A percentile compares a stretch with the other conserved stretches of the same genome.
These are phyloP conservation scores for Oryza glaberrima DNA, from an alignment of 176 grass and related monocot species.

Conservation along the genomic window DNA sequence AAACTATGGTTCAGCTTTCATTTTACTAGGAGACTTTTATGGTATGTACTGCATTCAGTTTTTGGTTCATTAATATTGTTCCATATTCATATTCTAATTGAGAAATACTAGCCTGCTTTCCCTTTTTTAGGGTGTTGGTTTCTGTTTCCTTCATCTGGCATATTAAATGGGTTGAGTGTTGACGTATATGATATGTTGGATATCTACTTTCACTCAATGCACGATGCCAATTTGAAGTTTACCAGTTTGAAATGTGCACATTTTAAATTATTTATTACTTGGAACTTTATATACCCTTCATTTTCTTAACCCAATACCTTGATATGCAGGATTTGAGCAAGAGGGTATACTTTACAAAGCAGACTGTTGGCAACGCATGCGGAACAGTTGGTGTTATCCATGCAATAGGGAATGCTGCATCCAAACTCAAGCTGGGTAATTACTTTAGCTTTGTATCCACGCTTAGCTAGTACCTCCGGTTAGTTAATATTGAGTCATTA, in stretches of 20 bases:
- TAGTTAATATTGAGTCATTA: constrained; percentile 3
- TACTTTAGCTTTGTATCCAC: constrained; percentile 15
- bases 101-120: neutral
- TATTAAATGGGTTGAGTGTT: neutral
- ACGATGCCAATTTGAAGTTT: neutral
- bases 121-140: neutral
- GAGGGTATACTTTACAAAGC: constrained; percentile 91
- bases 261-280: constrained; percentile 1
- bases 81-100: constrained; percentile 16
- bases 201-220: neutral
- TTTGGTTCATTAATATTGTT: neutral
- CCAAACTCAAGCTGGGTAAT: constrained; percentile 86
- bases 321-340: constrained; percentile 62
- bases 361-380: constrained; percentile 98
- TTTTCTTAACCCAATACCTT: constrained; percentile 26
- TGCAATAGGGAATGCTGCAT: constrained; percentile 85
- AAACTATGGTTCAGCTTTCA: neutral
- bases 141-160: constrained; percentile 10
- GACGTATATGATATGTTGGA: neutral
- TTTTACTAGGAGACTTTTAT: neutral
- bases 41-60: neutral
- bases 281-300: neutral
- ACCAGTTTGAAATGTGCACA: neutral
- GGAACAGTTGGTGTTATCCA: constrained; percentile 97
- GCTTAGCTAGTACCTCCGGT: neutral